Conservation (phyloP, 2,329 filamentous ascomycete species). For the Dryadomyces quercus-mongolicae region DNA sequence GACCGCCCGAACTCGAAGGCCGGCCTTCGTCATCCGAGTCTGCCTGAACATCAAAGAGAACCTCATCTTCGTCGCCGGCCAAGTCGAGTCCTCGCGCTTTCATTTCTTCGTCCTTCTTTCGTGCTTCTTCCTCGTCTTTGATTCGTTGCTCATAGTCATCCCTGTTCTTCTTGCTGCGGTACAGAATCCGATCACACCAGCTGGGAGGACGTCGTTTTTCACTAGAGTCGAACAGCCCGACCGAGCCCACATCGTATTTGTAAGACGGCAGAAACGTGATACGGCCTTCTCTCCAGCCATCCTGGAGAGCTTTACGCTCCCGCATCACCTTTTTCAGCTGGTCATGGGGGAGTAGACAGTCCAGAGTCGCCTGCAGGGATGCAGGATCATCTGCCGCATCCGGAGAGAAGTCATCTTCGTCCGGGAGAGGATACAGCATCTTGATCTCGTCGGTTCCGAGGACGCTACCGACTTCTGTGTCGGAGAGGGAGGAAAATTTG, state of each 20-base stretch:
- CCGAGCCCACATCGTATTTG: conserved; percentile 93
- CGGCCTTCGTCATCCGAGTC: conserved; percentile 53
- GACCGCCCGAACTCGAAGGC: not conserved
- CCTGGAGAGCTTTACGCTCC: conserved; percentile 68
- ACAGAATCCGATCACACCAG: conserved; percentile 95
- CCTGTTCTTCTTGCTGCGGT: conserved; percentile 61
- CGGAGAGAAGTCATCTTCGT: conserved; percentile 53
- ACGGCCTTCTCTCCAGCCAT: conserved; percentile 82
- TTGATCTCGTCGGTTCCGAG: conserved; percentile 25
- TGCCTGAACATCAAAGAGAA: conserved; percentile 85
- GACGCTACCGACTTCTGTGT: conserved; percentile 6
- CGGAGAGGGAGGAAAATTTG: conserved; percentile 15
- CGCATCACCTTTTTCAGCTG: conserved; percentile 68
- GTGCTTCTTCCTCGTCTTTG: conserved; percentile 53
- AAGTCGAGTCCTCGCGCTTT: conserved; percentile 64
- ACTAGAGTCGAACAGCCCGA: conserved; percentile 86
- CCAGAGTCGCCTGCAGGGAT: conserved; percentile 77
- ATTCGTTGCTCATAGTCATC: conserved; percentile 51
- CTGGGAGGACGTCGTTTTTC: conserved; percentile 88
- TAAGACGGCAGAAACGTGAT: conserved; percentile 90
- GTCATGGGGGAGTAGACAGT: conserved; percentile 80
- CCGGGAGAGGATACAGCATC: conserved; percentile 30
- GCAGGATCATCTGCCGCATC: conserved; percentile 67
- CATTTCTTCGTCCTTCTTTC: conserved; percentile 74
- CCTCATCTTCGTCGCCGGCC: conserved; percentile 63